Percentiles rank a stretch among this genome's conserved stretches.
Conservation (phyloP, 1,284 basidiomycete species). For the Coniferiporia sulphurascens region DNA sequence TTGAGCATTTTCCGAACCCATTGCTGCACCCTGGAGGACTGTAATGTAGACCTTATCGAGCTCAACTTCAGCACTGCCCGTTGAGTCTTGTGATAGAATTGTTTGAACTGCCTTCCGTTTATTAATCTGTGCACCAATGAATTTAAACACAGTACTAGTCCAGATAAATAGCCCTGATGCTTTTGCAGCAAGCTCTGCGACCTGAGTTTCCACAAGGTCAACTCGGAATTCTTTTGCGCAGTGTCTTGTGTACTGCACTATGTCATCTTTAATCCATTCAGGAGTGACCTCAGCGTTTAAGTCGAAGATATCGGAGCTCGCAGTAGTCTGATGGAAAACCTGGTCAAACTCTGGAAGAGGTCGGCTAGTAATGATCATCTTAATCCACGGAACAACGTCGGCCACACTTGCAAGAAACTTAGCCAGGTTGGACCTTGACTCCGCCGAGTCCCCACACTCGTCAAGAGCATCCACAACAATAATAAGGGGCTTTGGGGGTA, state of each 20-base stretch:
- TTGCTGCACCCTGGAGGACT: background rate
- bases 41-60: slow-evolving; percentile 4
- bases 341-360: background rate
- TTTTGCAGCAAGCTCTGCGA: slow-evolving; percentile 24
- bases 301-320: no score
- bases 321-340: background rate
- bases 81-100: background rate
- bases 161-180: slow-evolving; percentile 29
- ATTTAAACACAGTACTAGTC: slow-evolving; percentile 27
- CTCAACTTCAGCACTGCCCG: background rate
- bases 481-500: background rate
- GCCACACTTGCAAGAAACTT: background rate
- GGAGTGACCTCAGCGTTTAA: no score
- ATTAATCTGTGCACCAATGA: slow-evolving; percentile 18
- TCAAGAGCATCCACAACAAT: slow-evolving; percentile 17
- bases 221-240: no score
- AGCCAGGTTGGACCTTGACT: background rate
- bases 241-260: slow-evolving; percentile 19
- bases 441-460: slow-evolving; percentile 7
- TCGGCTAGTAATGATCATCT: slow-evolving; percentile 13
- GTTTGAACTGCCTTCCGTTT: no score
- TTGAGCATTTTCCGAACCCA: background rate
- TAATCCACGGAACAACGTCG: slow-evolving; percentile 1
- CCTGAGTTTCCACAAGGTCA: no score
- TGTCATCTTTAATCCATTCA: slow-evolving; percentile 8